These are phyloP conservation scores for Alternaria dauci DNA, from an alignment of 2,329 filamentous ascomycete genomes.

Conservation along the genomic window DNA sequence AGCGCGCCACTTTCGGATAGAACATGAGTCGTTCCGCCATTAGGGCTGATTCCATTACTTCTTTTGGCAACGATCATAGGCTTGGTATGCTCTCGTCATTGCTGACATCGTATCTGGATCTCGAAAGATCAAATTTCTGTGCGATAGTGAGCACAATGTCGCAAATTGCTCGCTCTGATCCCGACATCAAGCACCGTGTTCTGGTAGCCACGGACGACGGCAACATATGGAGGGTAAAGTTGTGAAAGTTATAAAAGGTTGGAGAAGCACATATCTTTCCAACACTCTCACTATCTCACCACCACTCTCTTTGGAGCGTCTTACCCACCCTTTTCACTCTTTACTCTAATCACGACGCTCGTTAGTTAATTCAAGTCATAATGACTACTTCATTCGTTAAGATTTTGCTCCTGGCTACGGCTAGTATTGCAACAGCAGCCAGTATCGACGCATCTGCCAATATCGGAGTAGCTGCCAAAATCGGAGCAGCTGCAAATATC, in stretches of 20 bases:
- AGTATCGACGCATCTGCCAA: not conserved
- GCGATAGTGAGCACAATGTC: not conserved
- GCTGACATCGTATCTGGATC: not conserved
- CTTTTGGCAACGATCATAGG: not conserved
- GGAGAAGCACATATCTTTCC: not conserved
- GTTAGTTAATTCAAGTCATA: not conserved
- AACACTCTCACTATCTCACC: not conserved
- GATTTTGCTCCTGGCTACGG: not conserved
- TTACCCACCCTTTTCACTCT: not conserved
- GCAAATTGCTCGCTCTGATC: not conserved
- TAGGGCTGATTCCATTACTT: slow-evolving; percentile 1
- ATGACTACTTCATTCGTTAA: not conserved
- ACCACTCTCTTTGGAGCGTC: not conserved
- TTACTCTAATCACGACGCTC: not conserved
- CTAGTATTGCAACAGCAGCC: not conserved
- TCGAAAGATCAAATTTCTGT: not conserved
- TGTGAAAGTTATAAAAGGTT: not conserved
- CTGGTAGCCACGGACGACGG: not conserved
- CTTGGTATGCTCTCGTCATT: not conserved
- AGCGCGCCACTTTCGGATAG: not conserved
- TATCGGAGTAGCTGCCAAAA: not conserved
- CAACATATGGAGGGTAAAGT: not conserved
- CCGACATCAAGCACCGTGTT: not conserved
- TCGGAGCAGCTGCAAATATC: not conserved
- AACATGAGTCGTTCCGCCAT: not conserved